Base-by-base conservation (phyloP, 2,329 filamentous ascomycete species). In the Fusarium compactum region DNA sequence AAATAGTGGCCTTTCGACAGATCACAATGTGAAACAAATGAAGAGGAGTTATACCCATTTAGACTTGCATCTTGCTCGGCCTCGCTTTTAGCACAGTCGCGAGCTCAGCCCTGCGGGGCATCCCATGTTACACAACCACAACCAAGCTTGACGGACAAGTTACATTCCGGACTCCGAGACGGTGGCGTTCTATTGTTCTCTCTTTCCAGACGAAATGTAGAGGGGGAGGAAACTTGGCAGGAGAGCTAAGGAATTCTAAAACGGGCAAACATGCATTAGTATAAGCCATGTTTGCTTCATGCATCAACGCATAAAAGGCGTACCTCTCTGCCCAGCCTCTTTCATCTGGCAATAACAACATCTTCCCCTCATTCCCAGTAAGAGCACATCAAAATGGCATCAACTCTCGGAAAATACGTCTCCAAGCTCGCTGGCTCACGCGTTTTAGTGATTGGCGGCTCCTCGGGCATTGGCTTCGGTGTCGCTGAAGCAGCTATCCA, bases 361-460 rank as follows among this genome's bases (percentile, higher is more conserved):
- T 12, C 6, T 12, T 41, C 16, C 18, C 18, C n/a, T 22, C 22
- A 24, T 24, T 24, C 24, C 24, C 24, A 5, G 24, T 11, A 8
- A 22, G 22, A 9, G 12, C 14, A 24, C 32, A 40, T n/a, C 55
- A 68, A 22, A 54, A 70, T 70, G 67, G 63, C 67, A 15, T 52
- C 67, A 24, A 16, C 58, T 34, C 18, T 71, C 15, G 67, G 67
- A 12, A 16, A 65, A 34, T 70, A 70, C 54, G 54, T 69, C 25
- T 71, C 67, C 44, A 72, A 72, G 63, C 70, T 72, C 25, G 54
- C 65, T 9, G 70, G 70, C 16, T 68, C 62, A 6, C 70, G 70
- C n/a, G 67, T 74, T 8, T 69, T 74, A 2, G 55, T 74, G 60
- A 73, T 74, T 18, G 72, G 71, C 10, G 72, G 71, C 15, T 64